These are phyloP conservation scores for Coemansia sp. DNA, from an alignment of 192 early-diverging fungal genomes.

Conservation along the genomic window DNA sequence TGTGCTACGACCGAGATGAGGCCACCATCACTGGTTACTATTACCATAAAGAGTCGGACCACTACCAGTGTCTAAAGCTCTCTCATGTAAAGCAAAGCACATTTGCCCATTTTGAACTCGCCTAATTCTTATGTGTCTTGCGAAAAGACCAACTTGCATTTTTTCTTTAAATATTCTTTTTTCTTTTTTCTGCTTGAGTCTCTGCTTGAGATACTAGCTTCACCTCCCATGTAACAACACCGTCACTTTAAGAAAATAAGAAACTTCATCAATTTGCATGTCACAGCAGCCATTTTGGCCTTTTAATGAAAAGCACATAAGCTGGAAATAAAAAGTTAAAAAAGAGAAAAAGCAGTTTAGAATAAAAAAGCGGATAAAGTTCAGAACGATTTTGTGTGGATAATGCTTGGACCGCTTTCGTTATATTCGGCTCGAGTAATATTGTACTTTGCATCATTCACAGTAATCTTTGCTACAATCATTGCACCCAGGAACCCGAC, in stretches of 20 bases:
- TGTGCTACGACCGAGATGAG: conserved; percentile 61
- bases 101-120: conserved; percentile 49
- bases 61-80: conserved; percentile 50
- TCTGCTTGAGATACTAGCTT: too few relatives aligned
- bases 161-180: background rate
- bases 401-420: conserved; percentile 76
- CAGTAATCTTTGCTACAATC: conserved; percentile 83
- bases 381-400: conserved; percentile 61
- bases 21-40: conserved; percentile 66
- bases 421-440: conserved; percentile 87
- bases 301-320: background rate
- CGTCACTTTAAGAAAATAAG: too few relatives aligned
- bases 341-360: background rate
- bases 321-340: background rate
- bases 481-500: conserved; percentile 77
- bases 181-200: background rate
- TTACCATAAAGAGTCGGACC: conserved; percentile 52
- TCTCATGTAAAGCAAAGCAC: conserved; percentile 30
- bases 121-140: conserved; percentile 4
- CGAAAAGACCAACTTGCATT: background rate
- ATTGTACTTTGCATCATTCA: conserved; percentile 65
- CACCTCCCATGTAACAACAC: too few relatives aligned
- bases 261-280: too few relatives aligned
- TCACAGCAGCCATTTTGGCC: background rate
- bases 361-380: background rate